Conservation (phyloP, 2,329 filamentous ascomycete species). For the Pleomassaria siparia region DNA sequence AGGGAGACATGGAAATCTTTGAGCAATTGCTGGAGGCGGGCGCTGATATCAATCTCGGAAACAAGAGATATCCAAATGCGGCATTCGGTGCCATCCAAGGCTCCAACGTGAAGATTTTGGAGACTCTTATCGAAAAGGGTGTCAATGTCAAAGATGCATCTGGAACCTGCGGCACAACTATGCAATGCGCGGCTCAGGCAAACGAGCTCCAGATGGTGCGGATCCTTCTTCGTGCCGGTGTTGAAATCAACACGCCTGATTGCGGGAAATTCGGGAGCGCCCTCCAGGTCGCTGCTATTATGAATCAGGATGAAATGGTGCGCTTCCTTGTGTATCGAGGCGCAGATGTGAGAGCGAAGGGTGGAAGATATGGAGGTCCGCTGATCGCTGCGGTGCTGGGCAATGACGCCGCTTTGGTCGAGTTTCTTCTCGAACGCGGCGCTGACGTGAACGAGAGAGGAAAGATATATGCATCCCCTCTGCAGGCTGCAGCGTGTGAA, state of each 20-base stretch:
- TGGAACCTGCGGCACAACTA: neutral
- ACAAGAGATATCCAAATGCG: neutral
- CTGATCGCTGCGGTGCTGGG: neutral
- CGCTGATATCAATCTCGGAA: neutral
- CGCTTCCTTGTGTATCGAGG: neutral
- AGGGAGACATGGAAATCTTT: conserved; percentile 11
- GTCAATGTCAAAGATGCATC: neutral
- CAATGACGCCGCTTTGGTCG: conserved; percentile 10
- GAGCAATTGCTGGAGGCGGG: neutral
- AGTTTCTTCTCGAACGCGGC: conserved; percentile 22
- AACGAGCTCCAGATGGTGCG: neutral
- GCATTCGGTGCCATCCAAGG: neutral
- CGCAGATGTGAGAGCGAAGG: neutral
- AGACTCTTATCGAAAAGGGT: neutral
- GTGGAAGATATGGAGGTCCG: neutral
- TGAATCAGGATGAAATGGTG: neutral
- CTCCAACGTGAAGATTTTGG: neutral
- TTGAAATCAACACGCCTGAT: neutral
- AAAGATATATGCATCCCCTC: conserved; percentile 19
- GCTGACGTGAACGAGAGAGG: conserved; percentile 19
- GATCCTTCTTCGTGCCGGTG: neutral
- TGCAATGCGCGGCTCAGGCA: neutral
- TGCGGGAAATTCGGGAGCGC: neutral
- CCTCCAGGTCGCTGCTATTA: neutral
- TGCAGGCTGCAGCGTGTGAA: conserved; percentile 22